phyloP scores from a whole-genome alignment of 192 early-diverging fungal genomes.

The Polychytrium aggregatum region DNA sequence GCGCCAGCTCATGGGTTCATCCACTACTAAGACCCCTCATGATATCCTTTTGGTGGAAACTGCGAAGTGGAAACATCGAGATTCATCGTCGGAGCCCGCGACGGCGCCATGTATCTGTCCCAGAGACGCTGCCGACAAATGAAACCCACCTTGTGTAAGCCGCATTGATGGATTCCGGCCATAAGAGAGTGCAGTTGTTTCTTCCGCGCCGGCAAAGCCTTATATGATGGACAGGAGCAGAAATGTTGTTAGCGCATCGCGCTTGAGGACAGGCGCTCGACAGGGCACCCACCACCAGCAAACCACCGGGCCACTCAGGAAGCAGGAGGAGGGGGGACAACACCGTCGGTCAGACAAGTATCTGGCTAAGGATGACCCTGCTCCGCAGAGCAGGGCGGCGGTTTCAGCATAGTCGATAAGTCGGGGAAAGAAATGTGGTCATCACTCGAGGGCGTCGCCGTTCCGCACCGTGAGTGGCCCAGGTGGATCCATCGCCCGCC shows the following conservation, averaged over 20 bases:
- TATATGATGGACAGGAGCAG: not conserved
- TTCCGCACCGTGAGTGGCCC: too few relatives aligned
- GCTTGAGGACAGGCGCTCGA: not conserved
- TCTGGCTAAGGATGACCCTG: slow-evolving; percentile 23
- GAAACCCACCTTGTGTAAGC: not conserved
- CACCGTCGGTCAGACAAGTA: slow-evolving; percentile 12
- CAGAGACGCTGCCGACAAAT: too few relatives aligned
- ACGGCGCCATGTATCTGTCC: not conserved
- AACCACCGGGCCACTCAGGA: not conserved
- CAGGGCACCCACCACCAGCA: not conserved
- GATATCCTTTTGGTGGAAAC: slow-evolving; percentile 21
- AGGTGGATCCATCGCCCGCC: too few relatives aligned
- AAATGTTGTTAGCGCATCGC: not conserved
- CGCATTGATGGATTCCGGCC: not conserved
- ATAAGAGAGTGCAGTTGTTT: not conserved
- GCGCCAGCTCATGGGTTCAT: too few relatives aligned
- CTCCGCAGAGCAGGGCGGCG: slow-evolving; percentile 17
- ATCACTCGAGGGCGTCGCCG: too few relatives aligned
- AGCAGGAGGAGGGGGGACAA: not conserved
- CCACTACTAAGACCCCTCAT: too few relatives aligned
- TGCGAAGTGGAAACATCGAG: slow-evolving; percentile 16
- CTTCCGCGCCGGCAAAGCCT: not conserved
- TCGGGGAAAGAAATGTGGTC: slow-evolving; percentile 22
- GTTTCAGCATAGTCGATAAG: slow-evolving; percentile 28
- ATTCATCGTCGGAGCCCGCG: slow-evolving; percentile 12